phyloP scores from a whole-genome alignment of 129 eudicot species.

The Artemisia tridentata region DNA sequence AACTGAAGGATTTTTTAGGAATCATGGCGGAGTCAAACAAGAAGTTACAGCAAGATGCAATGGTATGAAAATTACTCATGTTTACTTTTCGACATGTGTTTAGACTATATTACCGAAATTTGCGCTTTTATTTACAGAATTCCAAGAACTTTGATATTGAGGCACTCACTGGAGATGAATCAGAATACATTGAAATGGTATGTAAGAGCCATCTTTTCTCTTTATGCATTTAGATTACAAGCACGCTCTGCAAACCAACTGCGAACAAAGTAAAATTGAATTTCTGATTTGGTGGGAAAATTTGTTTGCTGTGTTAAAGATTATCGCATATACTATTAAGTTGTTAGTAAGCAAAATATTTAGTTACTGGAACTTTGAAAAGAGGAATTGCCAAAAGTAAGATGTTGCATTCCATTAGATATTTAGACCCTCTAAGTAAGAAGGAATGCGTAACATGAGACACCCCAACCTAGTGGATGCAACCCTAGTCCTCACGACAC shows the following conservation, averaged over 20 bases:
- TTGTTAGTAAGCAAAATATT: not conserved
- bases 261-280: not conserved
- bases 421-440: too few species aligned
- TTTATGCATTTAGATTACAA: not conserved
- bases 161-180: too few species aligned
- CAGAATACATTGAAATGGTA: too few species aligned
- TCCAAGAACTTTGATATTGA: slow-evolving; percentile 59
- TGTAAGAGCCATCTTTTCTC: too few species aligned
- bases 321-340: not conserved
- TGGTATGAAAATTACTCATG: slow-evolving; percentile 32
- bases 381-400: not conserved
- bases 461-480: not conserved
- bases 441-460: not conserved
- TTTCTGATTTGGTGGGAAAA: too few species aligned
- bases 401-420: too few species aligned
- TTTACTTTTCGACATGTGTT: not conserved
- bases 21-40: slow-evolving; percentile 75
- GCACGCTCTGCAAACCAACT: not conserved
- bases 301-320: too few species aligned
- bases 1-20: slow-evolving; percentile 67
- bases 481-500: not conserved
- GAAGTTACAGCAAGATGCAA: slow-evolving; percentile 57
- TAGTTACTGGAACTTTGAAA: not conserved
- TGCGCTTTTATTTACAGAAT: slow-evolving; percentile 40
- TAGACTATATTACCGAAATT: slow-evolving; percentile 6